phyloP scores from a whole-genome alignment of 2,329 filamentous ascomycete genomes.

The Akanthomyces dipterigenus region DNA sequence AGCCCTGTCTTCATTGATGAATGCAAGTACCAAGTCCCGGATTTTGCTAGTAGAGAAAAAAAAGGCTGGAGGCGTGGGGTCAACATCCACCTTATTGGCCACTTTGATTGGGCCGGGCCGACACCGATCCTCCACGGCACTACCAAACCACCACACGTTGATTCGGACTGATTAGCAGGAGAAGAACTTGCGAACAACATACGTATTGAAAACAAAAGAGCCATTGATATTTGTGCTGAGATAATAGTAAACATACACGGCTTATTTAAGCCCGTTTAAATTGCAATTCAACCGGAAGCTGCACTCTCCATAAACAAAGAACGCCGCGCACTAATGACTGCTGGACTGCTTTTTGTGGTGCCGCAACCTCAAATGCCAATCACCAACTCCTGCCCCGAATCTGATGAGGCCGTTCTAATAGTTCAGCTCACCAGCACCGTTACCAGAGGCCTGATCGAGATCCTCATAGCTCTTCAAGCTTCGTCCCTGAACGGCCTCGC shows the following conservation, averaged over 20 bases:
- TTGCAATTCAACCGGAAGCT: not conserved
- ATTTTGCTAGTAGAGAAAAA: slow-evolving; percentile 3
- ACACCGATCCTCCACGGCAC: too few species aligned
- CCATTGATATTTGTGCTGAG: not conserved
- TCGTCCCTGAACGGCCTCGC: slow-evolving; percentile 85
- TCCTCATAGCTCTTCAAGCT: slow-evolving; percentile 97
- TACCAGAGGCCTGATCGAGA: slow-evolving; percentile 73
- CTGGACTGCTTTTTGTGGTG: not conserved
- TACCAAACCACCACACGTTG: too few species aligned
- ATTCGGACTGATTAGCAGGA: too few species aligned
- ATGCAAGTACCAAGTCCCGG: not conserved
- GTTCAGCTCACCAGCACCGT: slow-evolving; percentile 78
- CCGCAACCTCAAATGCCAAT: not conserved
- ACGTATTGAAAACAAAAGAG: not conserved
- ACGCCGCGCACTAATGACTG: not conserved
- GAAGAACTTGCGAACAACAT: not conserved
- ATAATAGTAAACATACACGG: slow-evolving; percentile 1
- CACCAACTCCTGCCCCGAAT: not conserved
- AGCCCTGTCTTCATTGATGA: not conserved
- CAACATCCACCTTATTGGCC: not conserved
- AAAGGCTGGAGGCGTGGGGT: slow-evolving; percentile 14
- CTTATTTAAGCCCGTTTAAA: not conserved
- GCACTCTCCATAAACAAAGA: not conserved
- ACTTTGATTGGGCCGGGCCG: not conserved
- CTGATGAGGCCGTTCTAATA: slow-evolving; percentile 50